Percentiles rank a stretch among this genome's conserved stretches.
phyloP scores from a whole-genome alignment of 805 yeast species.

The Monosporozyma unispora region DNA sequence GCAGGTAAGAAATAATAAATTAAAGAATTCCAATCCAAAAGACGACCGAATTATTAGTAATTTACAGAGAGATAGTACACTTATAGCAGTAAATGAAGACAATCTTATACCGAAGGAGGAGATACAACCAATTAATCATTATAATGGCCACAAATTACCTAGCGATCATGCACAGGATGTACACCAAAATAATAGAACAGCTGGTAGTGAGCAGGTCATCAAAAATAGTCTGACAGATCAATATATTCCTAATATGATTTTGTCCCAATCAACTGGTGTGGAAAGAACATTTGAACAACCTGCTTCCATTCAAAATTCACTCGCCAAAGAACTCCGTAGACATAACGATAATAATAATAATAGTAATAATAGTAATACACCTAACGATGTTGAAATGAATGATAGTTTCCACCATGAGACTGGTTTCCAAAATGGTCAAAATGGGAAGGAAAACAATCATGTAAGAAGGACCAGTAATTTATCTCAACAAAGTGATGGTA shows the following conservation, averaged over 20 bases:
- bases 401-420: neutral
- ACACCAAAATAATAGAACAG: neutral
- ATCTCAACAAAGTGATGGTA: neutral
- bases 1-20: conserved; percentile 9
- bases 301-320: conserved; percentile 27
- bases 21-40: neutral
- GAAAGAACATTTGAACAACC: conserved; percentile 35
- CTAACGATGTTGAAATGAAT: neutral
- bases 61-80: neutral
- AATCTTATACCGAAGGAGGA: neutral
- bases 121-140: neutral
- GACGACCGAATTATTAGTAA: neutral
- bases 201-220: neutral
- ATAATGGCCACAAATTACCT: neutral
- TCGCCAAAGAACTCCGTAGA: conserved; percentile 12
- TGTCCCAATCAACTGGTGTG: conserved; percentile 47
- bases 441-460: neutral
- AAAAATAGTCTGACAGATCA: conserved; percentile 20
- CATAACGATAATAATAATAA: neutral
- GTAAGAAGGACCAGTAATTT: neutral
- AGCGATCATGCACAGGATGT: neutral
- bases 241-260: conserved; percentile 35
- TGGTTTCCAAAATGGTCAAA: neutral
- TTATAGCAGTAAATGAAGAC: neutral
- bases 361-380: no score